Percentiles rank a stretch among this genome's conserved stretches.
Evolutionary conservation across 202 grass and related monocot genomes (phyloP).

Genomic region (Musa balbisiana): DNA sequence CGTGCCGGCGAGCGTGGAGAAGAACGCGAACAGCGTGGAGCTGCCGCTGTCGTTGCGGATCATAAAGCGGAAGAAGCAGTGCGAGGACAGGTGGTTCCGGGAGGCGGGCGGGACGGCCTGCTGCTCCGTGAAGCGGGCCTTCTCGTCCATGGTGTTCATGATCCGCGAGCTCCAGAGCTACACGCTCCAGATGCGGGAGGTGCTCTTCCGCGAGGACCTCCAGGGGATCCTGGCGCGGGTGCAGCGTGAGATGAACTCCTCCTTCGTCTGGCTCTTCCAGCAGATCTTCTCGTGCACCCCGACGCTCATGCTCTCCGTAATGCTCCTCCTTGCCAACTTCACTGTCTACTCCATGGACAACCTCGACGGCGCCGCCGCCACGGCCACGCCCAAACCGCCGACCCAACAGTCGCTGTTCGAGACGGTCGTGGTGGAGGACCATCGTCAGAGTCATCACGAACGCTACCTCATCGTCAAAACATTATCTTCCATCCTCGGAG

Average conservation of each 20-base stretch:
- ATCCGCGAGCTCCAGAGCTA: constrained; percentile 1
- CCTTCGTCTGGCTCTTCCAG: constrained; percentile 19
- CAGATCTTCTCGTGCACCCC: constrained; percentile 10
- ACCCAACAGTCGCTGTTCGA: not conserved
- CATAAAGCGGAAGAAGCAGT: constrained; percentile 9
- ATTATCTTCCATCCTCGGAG: not conserved
- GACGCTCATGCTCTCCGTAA: constrained; percentile 12
- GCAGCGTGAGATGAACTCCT: not conserved
- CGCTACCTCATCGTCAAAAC: not conserved
- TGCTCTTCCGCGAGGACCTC: not conserved
- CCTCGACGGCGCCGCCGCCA: not conserved
- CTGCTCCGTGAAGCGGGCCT: constrained; percentile 14
- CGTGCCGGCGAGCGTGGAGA: constrained; percentile 2
- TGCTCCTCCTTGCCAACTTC: constrained; percentile 16
- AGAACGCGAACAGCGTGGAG: constrained; percentile 3
- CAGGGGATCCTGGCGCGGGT: not conserved
- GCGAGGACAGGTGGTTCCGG: not conserved
- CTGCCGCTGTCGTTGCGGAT: not conserved
- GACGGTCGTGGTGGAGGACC: not conserved
- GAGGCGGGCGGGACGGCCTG: not conserved
- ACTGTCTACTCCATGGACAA: constrained; percentile 12
- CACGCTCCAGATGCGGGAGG: not conserved
- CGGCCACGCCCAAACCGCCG: not conserved
- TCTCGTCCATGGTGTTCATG: constrained; percentile 19
- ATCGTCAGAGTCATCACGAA: not conserved